phyloP scores from a whole-genome alignment of 331 rosid genomes.

The Malus hybrid region DNA sequence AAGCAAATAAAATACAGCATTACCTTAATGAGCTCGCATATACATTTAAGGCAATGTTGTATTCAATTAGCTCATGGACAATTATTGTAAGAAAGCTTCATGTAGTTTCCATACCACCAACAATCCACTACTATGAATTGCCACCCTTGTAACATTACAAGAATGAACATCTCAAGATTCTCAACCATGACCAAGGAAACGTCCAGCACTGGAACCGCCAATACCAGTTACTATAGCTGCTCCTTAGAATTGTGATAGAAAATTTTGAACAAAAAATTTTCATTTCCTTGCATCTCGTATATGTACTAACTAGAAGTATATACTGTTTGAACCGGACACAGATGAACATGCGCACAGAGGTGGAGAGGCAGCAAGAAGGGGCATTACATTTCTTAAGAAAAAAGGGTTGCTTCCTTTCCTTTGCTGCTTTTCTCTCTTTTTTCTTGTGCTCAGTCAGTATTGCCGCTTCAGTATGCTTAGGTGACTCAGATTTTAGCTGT shows the following conservation, averaged over 20 bases:
- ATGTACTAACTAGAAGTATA: background rate
- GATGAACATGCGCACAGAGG: background rate
- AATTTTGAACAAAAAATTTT: background rate
- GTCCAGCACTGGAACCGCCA: too few species aligned
- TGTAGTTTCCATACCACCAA: background rate
- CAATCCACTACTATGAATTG: background rate
- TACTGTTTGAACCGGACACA: background rate
- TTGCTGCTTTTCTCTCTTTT: slow-evolving; percentile 79
- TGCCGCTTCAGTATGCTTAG: slow-evolving; percentile 31
- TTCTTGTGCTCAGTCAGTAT: slow-evolving; percentile 68
- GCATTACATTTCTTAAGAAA: slow-evolving; percentile 64
- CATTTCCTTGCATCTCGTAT: background rate
- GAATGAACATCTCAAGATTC: too few species aligned
- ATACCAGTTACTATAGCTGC: too few species aligned
- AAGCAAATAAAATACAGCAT: too few species aligned
- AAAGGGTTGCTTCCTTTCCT: slow-evolving; percentile 81
- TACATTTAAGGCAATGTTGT: too few species aligned
- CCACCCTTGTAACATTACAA: background rate
- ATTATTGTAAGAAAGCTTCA: too few species aligned
- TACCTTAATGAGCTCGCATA: too few species aligned
- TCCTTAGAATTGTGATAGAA: too few species aligned
- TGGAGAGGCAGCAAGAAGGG: background rate
- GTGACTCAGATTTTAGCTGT: slow-evolving; percentile 44
- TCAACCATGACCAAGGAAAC: too few species aligned
- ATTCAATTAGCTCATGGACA: too few species aligned